phyloP scores from a whole-genome alignment of 176 grass and related monocot species.

The Raddia guianensis region DNA sequence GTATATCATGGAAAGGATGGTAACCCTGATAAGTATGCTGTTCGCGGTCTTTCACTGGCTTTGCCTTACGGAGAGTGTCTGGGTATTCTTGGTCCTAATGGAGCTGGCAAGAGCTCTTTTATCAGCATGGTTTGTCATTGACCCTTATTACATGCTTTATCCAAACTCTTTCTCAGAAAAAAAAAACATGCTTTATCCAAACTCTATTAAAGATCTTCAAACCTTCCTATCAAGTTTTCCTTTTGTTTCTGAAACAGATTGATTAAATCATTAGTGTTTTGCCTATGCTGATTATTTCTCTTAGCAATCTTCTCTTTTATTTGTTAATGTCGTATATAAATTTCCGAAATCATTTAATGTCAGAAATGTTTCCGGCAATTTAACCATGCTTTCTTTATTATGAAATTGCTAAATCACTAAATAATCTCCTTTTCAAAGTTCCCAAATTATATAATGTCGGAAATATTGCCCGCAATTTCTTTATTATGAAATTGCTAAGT shows the following conservation, averaged over 20 bases:
- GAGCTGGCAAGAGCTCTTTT: slow-evolving; percentile 95
- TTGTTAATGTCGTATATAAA: neutral
- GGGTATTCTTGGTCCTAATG: slow-evolving; percentile 96
- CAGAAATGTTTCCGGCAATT: neutral
- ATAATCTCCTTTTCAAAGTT: slow-evolving; percentile 8
- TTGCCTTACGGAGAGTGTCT: slow-evolving; percentile 87
- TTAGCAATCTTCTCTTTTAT: slow-evolving; percentile 10
- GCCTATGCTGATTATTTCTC: neutral
- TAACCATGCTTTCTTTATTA: neutral
- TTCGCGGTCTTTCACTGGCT: slow-evolving; percentile 90
- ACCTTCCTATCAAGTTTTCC: neutral
- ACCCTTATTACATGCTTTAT: slow-evolving; percentile 28
- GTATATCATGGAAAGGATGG: slow-evolving; percentile 87
- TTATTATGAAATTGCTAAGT: neutral
- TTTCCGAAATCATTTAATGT: neutral
- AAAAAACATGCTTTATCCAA: slow-evolving; percentile 8
- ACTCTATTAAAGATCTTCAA: neutral
- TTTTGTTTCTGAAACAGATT: neutral
- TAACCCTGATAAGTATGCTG: slow-evolving; percentile 86
- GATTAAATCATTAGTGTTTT: neutral
- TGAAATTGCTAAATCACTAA: neutral
- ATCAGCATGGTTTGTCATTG: slow-evolving; percentile 86
- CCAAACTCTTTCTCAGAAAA: no score
- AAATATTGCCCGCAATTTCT: neutral
- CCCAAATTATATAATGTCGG: no score